Evolutionary conservation across 2,329 filamentous ascomycete genomes (phyloP).

Genomic region (Ascochyta koolunga): DNA sequence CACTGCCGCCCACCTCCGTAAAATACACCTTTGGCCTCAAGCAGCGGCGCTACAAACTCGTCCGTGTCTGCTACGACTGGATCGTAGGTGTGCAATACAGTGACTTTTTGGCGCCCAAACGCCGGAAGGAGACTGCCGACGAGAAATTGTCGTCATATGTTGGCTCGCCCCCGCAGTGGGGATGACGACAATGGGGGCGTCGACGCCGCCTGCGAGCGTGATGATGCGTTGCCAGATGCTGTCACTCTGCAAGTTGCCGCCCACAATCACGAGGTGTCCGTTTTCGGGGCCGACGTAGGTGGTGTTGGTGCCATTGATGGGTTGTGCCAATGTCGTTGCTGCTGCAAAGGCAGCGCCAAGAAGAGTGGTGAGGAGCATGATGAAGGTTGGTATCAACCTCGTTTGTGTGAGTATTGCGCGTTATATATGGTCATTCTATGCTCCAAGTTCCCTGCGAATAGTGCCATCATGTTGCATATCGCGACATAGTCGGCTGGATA

Average conservation of each 20-base stretch:
- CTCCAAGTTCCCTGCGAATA: not conserved
- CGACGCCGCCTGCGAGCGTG: slow-evolving; percentile 28
- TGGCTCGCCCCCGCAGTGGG: slow-evolving; percentile 33
- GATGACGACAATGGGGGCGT: slow-evolving; percentile 30
- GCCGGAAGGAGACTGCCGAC: slow-evolving; percentile 23
- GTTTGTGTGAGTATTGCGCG: no score
- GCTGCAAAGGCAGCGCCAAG: slow-evolving; percentile 6
- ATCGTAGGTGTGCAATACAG: slow-evolving; percentile 34
- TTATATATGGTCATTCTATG: not conserved
- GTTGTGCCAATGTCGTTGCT: slow-evolving; percentile 15
- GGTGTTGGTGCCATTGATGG: slow-evolving; percentile 22
- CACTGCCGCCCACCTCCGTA: slow-evolving; percentile 35
- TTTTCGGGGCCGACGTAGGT: slow-evolving; percentile 32
- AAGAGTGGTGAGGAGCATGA: slow-evolving; percentile 18
- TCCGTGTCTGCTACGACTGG: slow-evolving; percentile 29
- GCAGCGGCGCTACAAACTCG: slow-evolving; percentile 28
- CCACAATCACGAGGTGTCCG: slow-evolving; percentile 32
- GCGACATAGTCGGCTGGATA: slow-evolving; percentile 9
- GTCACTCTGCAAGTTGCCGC: slow-evolving; percentile 31
- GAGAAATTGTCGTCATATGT: slow-evolving; percentile 28
- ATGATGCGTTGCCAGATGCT: slow-evolving; percentile 37
- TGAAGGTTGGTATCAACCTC: not conserved
- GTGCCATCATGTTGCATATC: slow-evolving; percentile 8
- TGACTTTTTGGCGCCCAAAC: slow-evolving; percentile 32
- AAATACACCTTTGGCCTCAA: slow-evolving; percentile 29